Base-by-base conservation (phyloP, 192 early-diverging fungal genomes). In the Umbelopsis sp. region DNA sequence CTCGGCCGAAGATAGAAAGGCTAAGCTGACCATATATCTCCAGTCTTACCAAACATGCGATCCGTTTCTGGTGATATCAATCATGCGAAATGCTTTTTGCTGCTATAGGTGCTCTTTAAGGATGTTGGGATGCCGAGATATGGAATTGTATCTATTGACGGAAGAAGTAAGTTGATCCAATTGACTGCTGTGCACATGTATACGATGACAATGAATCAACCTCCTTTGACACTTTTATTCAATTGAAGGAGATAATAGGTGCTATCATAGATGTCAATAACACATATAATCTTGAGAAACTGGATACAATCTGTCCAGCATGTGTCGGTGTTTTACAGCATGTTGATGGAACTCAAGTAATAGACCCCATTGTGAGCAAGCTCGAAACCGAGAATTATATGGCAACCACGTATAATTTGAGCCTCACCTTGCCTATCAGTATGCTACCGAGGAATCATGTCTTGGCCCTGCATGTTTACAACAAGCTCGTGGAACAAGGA, bases 361-460 rank as follows among this genome's bases (percentile, higher is more conserved):
- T 70, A 13, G 52, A 51, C 10, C 48, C 37, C 3, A 41, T 70
- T 8, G 21, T 71, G 51, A 68, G 41, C 2, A 66, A 68, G 13
- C 68, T 85, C 12, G 20, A 35, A 13, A 51, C 65, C 35, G 80
- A 84, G 45, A 50, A 69, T 16, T 84, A 80, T 46, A 51, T 72
- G 37, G 68, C 61, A 27, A 61, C 48, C 11, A 70, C 67, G 16
- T 77, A 81, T 67, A 81, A 74, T 48, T 70, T 85, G 68, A 81
- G 70, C 16, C 71, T 79, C 10, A 79, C 79, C 1, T 66, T 85
- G 11, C 84, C 84, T 6, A 67, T 76, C 11, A 77, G 80, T 35
- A 72, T 76, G 3, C 11, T 84, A 52, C 51, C 74, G 20, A 79
- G 82, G 13, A 81, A 84, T 49, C 80, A 82, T 65, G 30, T 81